phyloP scores from a whole-genome alignment of 768 basidiomycete species.

The Trametes coccinea region DNA sequence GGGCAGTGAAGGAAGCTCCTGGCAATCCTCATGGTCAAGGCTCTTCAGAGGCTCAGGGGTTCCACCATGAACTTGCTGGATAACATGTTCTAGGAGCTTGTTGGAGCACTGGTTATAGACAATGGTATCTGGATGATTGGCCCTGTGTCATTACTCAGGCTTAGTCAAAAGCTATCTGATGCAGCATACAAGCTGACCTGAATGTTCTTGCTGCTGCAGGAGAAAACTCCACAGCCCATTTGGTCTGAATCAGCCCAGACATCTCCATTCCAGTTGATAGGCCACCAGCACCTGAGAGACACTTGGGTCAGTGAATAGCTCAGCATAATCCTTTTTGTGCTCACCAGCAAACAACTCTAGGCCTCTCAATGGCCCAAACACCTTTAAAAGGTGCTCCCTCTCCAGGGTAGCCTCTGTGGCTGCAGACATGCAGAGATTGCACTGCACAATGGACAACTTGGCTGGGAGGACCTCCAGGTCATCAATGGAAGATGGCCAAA shows the following conservation, averaged over 20 bases:
- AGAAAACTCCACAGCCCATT: conserved; percentile 69
- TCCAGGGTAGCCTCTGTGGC: conserved; percentile 5
- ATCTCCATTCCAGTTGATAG: conserved; percentile 66
- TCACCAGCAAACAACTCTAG: conserved; percentile 72
- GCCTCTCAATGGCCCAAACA: conserved; percentile 50
- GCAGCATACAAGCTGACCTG: conserved; percentile 40
- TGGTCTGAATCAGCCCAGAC: conserved; percentile 61
- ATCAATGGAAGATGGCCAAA: neutral
- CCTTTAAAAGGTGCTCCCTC: conserved; percentile 33
- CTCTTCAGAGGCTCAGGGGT: conserved; percentile 38
- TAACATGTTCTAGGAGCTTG: conserved; percentile 56
- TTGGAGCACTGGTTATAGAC: conserved; percentile 72
- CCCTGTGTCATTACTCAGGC: conserved; percentile 35
- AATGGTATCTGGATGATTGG: conserved; percentile 57
- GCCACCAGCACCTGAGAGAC: conserved; percentile 66
- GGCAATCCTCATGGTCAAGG: conserved; percentile 37
- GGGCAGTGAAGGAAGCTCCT: conserved; percentile 50
- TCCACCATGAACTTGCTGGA: conserved; percentile 46
- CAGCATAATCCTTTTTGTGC: neutral
- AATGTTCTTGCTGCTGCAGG: conserved; percentile 66
- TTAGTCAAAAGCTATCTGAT: neutral
- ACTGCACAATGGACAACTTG: neutral
- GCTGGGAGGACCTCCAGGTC: conserved; percentile 13
- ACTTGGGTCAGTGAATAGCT: neutral
- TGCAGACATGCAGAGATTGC: neutral